phyloP scores from a whole-genome alignment of 2,329 filamentous ascomycete species.

The Cladosporium sp. region DNA sequence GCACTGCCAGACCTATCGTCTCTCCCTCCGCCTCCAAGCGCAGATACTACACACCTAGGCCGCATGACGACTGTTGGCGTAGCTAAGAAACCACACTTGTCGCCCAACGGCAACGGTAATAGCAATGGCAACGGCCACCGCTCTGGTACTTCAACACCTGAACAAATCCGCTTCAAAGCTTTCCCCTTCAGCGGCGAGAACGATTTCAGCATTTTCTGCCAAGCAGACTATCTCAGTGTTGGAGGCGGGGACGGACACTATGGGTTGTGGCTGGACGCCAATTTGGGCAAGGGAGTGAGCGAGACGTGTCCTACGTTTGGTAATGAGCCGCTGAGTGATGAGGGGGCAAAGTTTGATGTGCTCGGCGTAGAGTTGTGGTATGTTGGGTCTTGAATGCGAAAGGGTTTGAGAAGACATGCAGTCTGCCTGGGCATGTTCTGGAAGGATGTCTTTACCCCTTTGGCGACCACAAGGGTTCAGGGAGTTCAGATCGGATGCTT shows the following conservation, averaged over 20 bases:
- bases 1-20: slow-evolving; percentile 49
- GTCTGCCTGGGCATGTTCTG: too few relatives aligned
- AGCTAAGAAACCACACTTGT: slow-evolving; percentile 23
- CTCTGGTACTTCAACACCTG: slow-evolving; percentile 50
- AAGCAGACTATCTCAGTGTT: slow-evolving; percentile 76
- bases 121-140: slow-evolving; percentile 4
- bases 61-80: slow-evolving; percentile 57
- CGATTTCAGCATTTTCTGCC: slow-evolving; percentile 94
- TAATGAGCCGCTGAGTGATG: slow-evolving; percentile 89
- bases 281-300: slow-evolving; percentile 78
- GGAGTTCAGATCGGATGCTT: too few relatives aligned
- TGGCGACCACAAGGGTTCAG: too few relatives aligned
- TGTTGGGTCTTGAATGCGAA: slow-evolving; percentile 53
- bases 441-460: too few relatives aligned
- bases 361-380: slow-evolving; percentile 92
- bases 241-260: slow-evolving; percentile 84
- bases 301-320: slow-evolving; percentile 85
- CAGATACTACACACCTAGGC: slow-evolving; percentile 58
- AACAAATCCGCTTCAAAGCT: slow-evolving; percentile 88
- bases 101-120: slow-evolving; percentile 10
- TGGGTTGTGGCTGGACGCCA: slow-evolving; percentile 88
- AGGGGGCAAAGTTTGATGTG: slow-evolving; percentile 87
- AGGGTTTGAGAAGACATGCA: neutral
- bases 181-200: slow-evolving; percentile 96
- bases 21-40: slow-evolving; percentile 66